Base-by-base conservation (phyloP, 2,329 filamentous ascomycete genomes). In the Epichloe coenophiala region DNA sequence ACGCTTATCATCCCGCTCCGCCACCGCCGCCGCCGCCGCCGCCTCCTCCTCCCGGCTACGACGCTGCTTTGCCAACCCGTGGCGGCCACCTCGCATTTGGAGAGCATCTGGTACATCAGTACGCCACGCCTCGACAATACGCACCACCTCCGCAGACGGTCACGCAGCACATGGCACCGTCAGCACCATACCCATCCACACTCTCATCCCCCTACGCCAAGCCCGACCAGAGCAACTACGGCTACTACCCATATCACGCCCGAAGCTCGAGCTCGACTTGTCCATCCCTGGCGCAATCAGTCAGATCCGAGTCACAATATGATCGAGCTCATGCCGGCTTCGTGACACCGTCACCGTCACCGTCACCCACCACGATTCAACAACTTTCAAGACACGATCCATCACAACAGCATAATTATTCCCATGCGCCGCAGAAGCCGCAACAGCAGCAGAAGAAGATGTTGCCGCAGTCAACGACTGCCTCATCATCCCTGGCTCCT, bases 141-240 rank as follows among this genome's bases (percentile, higher is more conserved):
- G 64, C 67, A 41, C 65, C 70, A 39, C 48, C 27, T 12, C 33
- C 47, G 13, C 62, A 63, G 43, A 53, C 58, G 31, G 51, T 57
- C 2, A 63, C 68, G 51, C 61, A 62, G 51, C 63, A 59, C 38
- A 48, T 44, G 36, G 36, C 36, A 42, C 40, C 40, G 35, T 11
- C 45, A 53, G 67, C 68, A 4, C 60, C 64, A 2, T 69, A 68
- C 35, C 57, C 65, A 19, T 57, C 66, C 1, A 60, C 66, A n/a
- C 65, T 69, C 11, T 67, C 68, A 11, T 66, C 68, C n/a, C 66
- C 66, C 71, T 72, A 73, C 57, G 60, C 53, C 35, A 63, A 62
- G 53, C 52, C 60, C 2, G 66, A 61, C 64, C 70, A 40, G 63
- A 69, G 49, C 75, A 76, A 36, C 4, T 65, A 68, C 50, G 54